Percentiles rank a stretch among this genome's conserved stretches.
phyloP scores from a whole-genome alignment of 1,139 yeast genomes.

The Geotrichum restrictum region DNA sequence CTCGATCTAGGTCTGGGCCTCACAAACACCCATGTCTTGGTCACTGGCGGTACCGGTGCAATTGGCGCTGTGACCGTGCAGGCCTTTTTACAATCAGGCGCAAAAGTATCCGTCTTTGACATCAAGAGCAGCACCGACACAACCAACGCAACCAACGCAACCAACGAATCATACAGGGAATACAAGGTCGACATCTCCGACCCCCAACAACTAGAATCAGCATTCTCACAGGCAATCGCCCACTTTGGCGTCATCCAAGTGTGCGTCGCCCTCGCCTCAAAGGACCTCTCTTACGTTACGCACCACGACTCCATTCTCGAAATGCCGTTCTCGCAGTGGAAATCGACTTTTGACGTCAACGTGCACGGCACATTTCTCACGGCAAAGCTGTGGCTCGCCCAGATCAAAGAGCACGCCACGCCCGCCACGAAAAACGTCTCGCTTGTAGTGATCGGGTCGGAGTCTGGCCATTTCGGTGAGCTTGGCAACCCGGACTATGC shows the following conservation, averaged over 20 bases:
- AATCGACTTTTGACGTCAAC: slow-evolving; percentile 16
- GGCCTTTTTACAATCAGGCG: slow-evolving; percentile 15
- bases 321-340: slow-evolving; percentile 20
- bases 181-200: slow-evolving; percentile 19
- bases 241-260: slow-evolving; percentile 20
- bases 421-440: slow-evolving; percentile 13
- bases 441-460: slow-evolving; percentile 21
- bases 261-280: slow-evolving; percentile 21
- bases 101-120: slow-evolving; percentile 17
- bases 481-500: slow-evolving; percentile 22
- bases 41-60: slow-evolving; percentile 21
- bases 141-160: background rate
- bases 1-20: slow-evolving; percentile 19
- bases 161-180: background rate
- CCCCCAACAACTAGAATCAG: slow-evolving; percentile 4
- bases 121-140: background rate
- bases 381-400: slow-evolving; percentile 13
- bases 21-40: slow-evolving; percentile 15
- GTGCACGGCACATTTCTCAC: slow-evolving; percentile 20
- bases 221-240: slow-evolving; percentile 13
- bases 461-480: slow-evolving; percentile 22
- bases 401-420: slow-evolving; percentile 7
- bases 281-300: slow-evolving; percentile 17
- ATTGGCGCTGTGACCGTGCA: slow-evolving; percentile 16
- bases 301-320: slow-evolving; percentile 17